Evolutionary conservation across 371 early-diverging fungal species (phyloP), one percentile per base, ranked within the genome.

Genomic region (Haplosporangium sp.): DNA sequence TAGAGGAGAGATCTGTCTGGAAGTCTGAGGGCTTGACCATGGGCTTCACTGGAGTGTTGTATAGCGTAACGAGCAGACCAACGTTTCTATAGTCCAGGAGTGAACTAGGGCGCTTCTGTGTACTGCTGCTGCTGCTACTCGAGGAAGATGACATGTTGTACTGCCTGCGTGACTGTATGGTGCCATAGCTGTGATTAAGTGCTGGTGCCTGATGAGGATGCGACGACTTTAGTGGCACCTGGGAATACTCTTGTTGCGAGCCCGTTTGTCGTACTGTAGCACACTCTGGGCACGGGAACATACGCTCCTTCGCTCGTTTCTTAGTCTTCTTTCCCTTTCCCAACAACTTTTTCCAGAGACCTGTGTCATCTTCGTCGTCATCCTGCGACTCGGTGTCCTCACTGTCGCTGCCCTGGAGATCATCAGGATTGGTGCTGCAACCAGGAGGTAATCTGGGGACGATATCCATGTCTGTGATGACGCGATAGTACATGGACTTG

Each of bases 31-130:
- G 79, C 20, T 68, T 64, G 41, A 61, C 73, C 5, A 43, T 54
- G 0, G 79, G 79, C 10, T 55, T 51, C 16, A 47, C 11, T 6
- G 51, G 21, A 9, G 37, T n/a, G 36, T 79, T 72, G 55, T 36
- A 29, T n/a, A 79, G 29, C 8, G 47, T 45, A 29, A 79, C 60
- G 47, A 79, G 38, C 18, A 72, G 79, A 8, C 79, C 79, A 43
- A 79, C 52, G 48, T 79, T 60, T 42, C 57, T 43, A 29, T 79
- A 79, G 38, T 79, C 79, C 65, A 79, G 36, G 4, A 79, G 45
- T 5, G 79, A 79, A 11, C 62, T 53, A 51, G 67, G n/a, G 0
- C 55, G 66, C 8, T 52, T 67, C 38, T 50, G 29, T 29, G 29
- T 29, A 2, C 29, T 29, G 29, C 29, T 29, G 29, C 29, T 29